Conservation (phyloP, 2,329 filamentous ascomycete species). For the Fusarium sambucinum region DNA sequence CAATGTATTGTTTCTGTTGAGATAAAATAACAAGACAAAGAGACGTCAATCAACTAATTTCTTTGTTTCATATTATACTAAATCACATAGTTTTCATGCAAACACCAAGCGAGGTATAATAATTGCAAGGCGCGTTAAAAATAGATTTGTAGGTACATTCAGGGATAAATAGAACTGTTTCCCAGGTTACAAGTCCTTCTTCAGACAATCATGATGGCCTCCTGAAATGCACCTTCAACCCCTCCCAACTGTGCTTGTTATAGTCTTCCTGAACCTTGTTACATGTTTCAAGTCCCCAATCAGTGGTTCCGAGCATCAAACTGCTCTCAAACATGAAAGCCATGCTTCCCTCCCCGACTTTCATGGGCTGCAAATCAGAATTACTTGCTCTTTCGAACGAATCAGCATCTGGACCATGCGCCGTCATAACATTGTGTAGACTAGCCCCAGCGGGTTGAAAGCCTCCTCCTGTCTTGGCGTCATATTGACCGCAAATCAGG, state of each 20-base stretch:
- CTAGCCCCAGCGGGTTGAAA: conserved; percentile 70
- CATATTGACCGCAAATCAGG: conserved; percentile 68
- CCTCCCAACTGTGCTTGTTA: conserved; percentile 79
- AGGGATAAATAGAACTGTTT: neutral
- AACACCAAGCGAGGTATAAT: too few species aligned
- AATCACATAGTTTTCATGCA: too few species aligned
- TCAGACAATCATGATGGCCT: conserved; percentile 2
- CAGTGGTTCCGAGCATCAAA: conserved; percentile 77
- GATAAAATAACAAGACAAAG: too few species aligned
- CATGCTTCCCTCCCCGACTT: conserved; percentile 72
- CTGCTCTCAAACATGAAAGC: conserved; percentile 79
- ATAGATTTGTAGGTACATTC: too few species aligned
- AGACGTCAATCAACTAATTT: too few species aligned
- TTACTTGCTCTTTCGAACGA: conserved; percentile 68
- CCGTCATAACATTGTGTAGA: conserved; percentile 78
- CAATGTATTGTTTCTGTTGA: too few species aligned
- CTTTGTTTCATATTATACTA: too few species aligned
- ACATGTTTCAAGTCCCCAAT: conserved; percentile 74
- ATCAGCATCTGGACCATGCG: conserved; percentile 71
- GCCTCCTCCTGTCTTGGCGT: conserved; percentile 69
- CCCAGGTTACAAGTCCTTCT: neutral
- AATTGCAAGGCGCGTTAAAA: too few species aligned
- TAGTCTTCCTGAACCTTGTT: conserved; percentile 73
- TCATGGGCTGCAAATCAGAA: conserved; percentile 65
- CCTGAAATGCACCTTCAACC: conserved; percentile 39